A percentile compares a stretch with the other conserved stretches of the same genome.
phyloP scores from a whole-genome alignment of 805 yeast genomes.

The Helenozyma baotianmanensis region DNA sequence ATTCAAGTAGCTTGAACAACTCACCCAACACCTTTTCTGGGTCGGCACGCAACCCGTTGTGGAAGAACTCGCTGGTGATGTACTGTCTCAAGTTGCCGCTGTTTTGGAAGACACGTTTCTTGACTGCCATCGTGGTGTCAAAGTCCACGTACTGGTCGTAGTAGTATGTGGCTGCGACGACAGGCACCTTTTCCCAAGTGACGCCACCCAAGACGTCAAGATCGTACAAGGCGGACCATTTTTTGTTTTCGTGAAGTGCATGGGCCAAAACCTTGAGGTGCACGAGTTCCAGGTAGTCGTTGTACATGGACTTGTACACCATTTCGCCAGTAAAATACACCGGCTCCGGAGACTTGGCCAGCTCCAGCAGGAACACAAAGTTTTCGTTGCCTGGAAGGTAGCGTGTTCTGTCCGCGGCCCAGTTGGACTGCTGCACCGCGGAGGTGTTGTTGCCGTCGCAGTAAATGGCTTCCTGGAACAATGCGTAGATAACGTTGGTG shows the following conservation, averaged over 20 bases:
- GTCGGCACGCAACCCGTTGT: constrained; percentile 44
- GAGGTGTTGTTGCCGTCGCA: constrained; percentile 33
- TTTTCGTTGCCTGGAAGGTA: constrained; percentile 18
- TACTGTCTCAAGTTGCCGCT: constrained; percentile 36
- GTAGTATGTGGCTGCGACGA: constrained; percentile 47
- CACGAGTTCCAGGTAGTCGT: constrained; percentile 42
- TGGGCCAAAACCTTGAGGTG: constrained; percentile 38
- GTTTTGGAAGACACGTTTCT: constrained; percentile 21
- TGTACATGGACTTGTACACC: constrained; percentile 49
- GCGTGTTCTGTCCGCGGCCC: constrained; percentile 47
- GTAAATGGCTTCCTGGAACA: constrained; percentile 58
- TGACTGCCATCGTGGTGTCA: constrained; percentile 34
- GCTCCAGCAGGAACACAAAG: constrained; percentile 20
- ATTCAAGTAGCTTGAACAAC: constrained; percentile 36
- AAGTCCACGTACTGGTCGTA: constrained; percentile 53
- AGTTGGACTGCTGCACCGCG: constrained; percentile 23
- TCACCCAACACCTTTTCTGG: constrained; percentile 36
- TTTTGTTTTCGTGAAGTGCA: constrained; percentile 26
- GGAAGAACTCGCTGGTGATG: constrained; percentile 48
- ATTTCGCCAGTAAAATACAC: constrained; percentile 52
- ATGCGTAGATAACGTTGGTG: constrained; percentile 50
- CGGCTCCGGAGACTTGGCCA: constrained; percentile 11
- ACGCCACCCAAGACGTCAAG: constrained; percentile 22
- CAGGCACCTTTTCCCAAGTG: constrained; percentile 34
- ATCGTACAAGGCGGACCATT: constrained; percentile 39